Evolutionary conservation across 1,284 basidiomycete genomes (phyloP).

Genomic region (Ceraceosorus guamensis): DNA sequence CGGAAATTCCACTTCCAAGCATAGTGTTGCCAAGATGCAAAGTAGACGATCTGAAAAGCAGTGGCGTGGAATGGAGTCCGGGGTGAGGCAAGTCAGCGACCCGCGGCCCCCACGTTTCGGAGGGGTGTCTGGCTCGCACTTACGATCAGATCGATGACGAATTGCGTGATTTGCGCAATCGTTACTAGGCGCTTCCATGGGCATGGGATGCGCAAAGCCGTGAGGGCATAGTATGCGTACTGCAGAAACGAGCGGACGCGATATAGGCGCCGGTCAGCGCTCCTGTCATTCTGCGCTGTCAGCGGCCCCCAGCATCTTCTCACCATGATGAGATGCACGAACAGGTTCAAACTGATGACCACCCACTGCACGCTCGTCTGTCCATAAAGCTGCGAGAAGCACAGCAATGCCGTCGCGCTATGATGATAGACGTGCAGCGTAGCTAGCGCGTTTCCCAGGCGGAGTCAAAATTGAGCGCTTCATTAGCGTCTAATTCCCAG

Average conservation of each 20-base stretch:
- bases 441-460: too few species aligned
- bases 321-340: conserved; percentile 89
- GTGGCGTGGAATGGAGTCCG: conserved; percentile 21
- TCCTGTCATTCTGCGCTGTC: conserved; percentile 60
- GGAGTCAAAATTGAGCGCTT: too few species aligned
- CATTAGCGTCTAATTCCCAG: too few species aligned
- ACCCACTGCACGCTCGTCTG: conserved; percentile 77
- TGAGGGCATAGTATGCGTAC: conserved; percentile 43
- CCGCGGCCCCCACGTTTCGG: too few species aligned
- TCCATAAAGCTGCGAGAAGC: conserved; percentile 83
- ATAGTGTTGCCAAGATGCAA: conserved; percentile 25
- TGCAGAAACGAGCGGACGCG: not conserved
- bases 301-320: conserved; percentile 52
- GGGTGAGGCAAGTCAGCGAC: too few species aligned
- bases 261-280: conserved; percentile 93
- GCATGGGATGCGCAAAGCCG: conserved; percentile 34
- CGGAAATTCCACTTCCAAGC: conserved; percentile 17
- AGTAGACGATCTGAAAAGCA: too few species aligned
- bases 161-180: conserved; percentile 73
- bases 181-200: conserved; percentile 92
- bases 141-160: conserved; percentile 14
- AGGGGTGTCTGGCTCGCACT: too few species aligned
- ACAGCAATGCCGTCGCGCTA: conserved; percentile 91
- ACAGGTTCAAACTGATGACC: conserved; percentile 83
- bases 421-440: conserved; percentile 99